Conservation (phyloP, 192 early-diverging fungal species). For the Lobosporangium transversale region DNA sequence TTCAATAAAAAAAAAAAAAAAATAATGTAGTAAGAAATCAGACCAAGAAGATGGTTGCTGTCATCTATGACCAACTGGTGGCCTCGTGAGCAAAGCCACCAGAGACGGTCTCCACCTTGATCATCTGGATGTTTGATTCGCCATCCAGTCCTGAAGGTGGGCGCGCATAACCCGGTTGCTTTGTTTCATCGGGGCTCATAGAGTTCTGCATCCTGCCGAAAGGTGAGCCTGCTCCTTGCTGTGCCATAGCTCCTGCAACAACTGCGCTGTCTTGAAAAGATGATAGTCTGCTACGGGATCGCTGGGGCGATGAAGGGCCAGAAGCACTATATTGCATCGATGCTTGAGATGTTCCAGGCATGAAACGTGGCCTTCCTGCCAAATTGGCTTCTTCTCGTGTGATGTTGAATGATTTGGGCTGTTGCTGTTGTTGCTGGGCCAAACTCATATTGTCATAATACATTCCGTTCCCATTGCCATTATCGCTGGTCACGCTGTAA, state of each 20-base stretch:
- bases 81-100: conserved; percentile 21
- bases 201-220: conserved; percentile 24
- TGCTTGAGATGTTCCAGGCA: conserved; percentile 19
- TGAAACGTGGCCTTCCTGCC: conserved; percentile 19
- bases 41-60: not conserved
- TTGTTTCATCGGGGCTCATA: conserved; percentile 28
- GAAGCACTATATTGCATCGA: conserved; percentile 13
- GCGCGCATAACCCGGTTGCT: conserved; percentile 14
- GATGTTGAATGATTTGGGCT: conserved; percentile 16
- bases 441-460: conserved; percentile 25
- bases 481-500: conserved; percentile 4
- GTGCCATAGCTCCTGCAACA: conserved; percentile 12
- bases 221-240: conserved; percentile 10
- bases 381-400: conserved; percentile 13
- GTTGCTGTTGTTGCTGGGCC: conserved; percentile 27
- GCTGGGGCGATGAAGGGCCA: conserved; percentile 21
- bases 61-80: conserved; percentile 20
- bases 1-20: not conserved
- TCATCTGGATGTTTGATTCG: conserved; percentile 22
- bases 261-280: conserved; percentile 23
- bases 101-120: conserved; percentile 32
- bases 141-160: conserved; percentile 13
- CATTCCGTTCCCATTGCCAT: conserved; percentile 10
- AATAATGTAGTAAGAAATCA: not conserved
- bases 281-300: conserved; percentile 32